Evolutionary conservation across 108 stramenopile genomes (phyloP).

Genomic region (Skeletonema potamos): DNA sequence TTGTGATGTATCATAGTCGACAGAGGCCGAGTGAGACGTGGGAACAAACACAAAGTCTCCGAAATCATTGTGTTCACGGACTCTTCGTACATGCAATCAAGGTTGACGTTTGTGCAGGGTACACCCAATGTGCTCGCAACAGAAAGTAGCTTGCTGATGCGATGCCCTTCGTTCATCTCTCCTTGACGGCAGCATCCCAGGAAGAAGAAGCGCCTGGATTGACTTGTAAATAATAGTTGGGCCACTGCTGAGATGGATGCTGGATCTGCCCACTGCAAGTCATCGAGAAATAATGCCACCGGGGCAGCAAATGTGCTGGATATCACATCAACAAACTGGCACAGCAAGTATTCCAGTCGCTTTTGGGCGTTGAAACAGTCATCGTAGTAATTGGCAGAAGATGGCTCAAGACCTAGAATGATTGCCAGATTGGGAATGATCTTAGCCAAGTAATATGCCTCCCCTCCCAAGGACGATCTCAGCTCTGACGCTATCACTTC

Average conservation of each 20-base stretch:
- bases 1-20: constrained; percentile 3
- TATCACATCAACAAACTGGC: constrained; percentile 24
- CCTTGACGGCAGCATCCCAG: no score
- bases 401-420: background rate
- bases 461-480: background rate
- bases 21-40: no score
- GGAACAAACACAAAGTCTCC: no score
- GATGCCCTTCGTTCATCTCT: constrained; percentile 4
- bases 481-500: background rate
- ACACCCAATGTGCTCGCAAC: no score
- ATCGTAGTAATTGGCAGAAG: background rate
- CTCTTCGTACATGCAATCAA: background rate
- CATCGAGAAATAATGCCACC: no score
- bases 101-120: no score
- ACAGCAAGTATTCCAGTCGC: constrained; percentile 24
- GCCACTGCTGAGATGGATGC: constrained; percentile 7
- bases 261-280: no score
- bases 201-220: constrained; percentile 10
- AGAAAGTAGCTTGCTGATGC: background rate
- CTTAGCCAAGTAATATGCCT: background rate
- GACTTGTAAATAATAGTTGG: background rate
- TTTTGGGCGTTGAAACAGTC: constrained; percentile 20
- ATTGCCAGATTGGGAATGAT: constrained; percentile 22
- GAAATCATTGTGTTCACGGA: constrained; percentile 4
- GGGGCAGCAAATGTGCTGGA: constrained; percentile 10